Evolutionary conservation across 2,329 filamentous ascomycete genomes (phyloP).

Genomic region (Calonectria ilicicola): DNA sequence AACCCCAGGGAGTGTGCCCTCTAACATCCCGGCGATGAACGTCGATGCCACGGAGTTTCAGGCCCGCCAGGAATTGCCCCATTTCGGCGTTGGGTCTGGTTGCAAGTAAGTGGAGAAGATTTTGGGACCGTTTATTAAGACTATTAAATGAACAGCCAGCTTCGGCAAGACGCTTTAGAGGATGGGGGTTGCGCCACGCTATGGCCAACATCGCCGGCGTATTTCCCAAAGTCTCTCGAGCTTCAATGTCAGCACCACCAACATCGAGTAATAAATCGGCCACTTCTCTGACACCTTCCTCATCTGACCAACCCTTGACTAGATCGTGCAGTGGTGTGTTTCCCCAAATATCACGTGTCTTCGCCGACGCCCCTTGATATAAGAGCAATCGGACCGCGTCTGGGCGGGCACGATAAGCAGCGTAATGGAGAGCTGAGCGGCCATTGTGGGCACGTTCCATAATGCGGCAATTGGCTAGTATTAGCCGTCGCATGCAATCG

Average conservation of each 20-base stretch:
- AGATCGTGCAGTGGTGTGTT: not conserved
- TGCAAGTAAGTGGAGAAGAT: not conserved
- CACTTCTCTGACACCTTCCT: too few species aligned
- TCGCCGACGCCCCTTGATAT: not conserved
- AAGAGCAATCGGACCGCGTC: not conserved
- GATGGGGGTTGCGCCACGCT: not conserved
- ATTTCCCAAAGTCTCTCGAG: too few species aligned
- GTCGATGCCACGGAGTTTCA: not conserved
- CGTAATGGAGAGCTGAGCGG: not conserved
- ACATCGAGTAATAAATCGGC: not conserved
- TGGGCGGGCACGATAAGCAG: fast-evolving
- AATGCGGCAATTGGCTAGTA: not conserved
- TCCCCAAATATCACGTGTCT: not conserved
- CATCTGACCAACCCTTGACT: not conserved
- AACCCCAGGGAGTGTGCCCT: too few species aligned
- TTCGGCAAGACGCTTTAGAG: not conserved
- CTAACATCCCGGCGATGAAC: too few species aligned
- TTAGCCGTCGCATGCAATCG: not conserved
- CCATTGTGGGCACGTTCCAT: not conserved
- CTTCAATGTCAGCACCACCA: too few species aligned
- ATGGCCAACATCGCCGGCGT: too few species aligned
- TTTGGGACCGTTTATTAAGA: not conserved
- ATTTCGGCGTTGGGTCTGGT: not conserved
- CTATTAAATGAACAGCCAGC: not conserved
- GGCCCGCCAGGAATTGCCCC: not conserved